phyloP scores from a whole-genome alignment of 2,329 filamentous ascomycete species.

The Simplicillium aogashimaense region DNA sequence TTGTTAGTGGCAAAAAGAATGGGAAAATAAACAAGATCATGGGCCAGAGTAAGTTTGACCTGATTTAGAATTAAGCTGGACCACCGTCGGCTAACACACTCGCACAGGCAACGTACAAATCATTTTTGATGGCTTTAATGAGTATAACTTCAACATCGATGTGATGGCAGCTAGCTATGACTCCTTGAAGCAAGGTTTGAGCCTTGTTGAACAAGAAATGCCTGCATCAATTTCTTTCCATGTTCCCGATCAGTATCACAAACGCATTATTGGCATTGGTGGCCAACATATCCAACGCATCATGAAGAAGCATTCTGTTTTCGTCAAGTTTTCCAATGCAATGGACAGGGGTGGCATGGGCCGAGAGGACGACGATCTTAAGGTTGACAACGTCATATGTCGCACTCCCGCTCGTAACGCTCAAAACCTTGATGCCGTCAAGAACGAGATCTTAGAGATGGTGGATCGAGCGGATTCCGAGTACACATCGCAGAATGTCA shows the following conservation, averaged over 20 bases:
- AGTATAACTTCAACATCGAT: slow-evolving; percentile 99
- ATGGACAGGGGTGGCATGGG: slow-evolving; percentile 93
- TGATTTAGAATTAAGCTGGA: slow-evolving; percentile 3
- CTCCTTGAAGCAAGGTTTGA: slow-evolving; percentile 84
- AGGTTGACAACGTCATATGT: slow-evolving; percentile 98
- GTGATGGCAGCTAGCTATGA: slow-evolving; percentile 89
- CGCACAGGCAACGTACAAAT: slow-evolving; percentile 80
- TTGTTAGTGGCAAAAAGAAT: slow-evolving; percentile 98
- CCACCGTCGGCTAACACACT: slow-evolving; percentile 10
- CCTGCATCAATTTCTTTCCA: slow-evolving; percentile 98
- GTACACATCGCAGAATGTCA: slow-evolving; percentile 88
- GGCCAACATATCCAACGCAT: slow-evolving; percentile 98
- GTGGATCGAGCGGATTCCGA: slow-evolving; percentile 97
- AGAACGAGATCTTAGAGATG: slow-evolving; percentile 99
- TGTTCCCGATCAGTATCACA: slow-evolving; percentile 97
- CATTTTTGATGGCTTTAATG: slow-evolving; percentile 97
- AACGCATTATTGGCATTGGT: slow-evolving; percentile 97
- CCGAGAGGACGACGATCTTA: slow-evolving; percentile 95
- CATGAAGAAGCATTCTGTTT: slow-evolving; percentile 99
- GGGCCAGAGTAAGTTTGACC: slow-evolving; percentile 63
- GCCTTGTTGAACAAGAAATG: slow-evolving; percentile 97
- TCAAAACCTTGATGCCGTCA: slow-evolving; percentile 91
- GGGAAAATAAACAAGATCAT: slow-evolving; percentile 99
- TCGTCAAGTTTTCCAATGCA: slow-evolving; percentile 98
- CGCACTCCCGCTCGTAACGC: slow-evolving; percentile 94